Base-by-base conservation (phyloP, 352 stramenopile genomes). In the Pythium sp. region DNA sequence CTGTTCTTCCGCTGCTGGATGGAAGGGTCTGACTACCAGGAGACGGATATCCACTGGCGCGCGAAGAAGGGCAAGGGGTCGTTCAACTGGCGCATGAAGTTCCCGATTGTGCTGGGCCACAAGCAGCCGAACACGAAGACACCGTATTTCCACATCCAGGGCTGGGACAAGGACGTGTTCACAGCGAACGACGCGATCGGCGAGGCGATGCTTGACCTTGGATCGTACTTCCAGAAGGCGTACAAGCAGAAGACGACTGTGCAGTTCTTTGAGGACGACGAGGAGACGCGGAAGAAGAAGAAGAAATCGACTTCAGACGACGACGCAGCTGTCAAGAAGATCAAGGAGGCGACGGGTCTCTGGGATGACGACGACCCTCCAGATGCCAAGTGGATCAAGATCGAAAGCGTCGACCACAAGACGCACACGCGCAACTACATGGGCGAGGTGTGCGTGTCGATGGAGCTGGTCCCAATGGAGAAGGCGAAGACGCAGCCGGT, bases 51-150 rank as follows among this genome's bases (percentile, higher is more conserved):
- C 38, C 94, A 98, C 73, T 98, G 93, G 94, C 90, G 94, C 51
- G 89, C 84, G 15, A 97, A 97, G 75, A 97, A 96, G 69, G 94
- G 94, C 69, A 97, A 97, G 75, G 92, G 83, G 14, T 97, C 86
- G 32, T 98, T 95, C 71, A 98, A 98, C 77, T 98, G 93, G 90
- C 90, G 94, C 41, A 93, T 98, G 78, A 97, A 98, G 75, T 98
- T 98, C 74, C 82, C 89, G 6, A 84, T 98, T 28, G 80, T 84
- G n/a, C 72, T 98, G 1, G 85, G 85, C 1, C 85, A 93, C 72
- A 93, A 95, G 66, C 82, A 93, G 67, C 74, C 74, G 12, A 92
- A 95, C 72, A 91, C 84, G 34, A 97, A 98, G 77, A 95, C 95
- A 38, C 90, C 92, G 38, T 97, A 98, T 72, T 95, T 98, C 68